Evolutionary conservation across 352 stramenopile species (phyloP), one percentile per base, ranked within the genome.

Genomic region (Phytophthora litchii): DNA sequence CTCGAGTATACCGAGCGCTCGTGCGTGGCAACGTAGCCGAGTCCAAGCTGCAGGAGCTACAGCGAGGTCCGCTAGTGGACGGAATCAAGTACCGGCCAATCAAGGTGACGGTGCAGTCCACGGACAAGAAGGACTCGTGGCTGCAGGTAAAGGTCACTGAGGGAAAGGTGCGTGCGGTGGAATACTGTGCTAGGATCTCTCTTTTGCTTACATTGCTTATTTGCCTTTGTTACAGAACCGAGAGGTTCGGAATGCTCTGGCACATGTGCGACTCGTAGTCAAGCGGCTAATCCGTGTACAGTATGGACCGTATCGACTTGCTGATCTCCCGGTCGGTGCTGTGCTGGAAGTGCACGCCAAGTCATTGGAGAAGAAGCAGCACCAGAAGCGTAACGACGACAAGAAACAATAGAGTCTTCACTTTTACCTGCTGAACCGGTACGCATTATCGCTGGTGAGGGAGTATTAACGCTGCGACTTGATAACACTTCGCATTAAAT

Each of bases 71-170:
- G 21, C 64, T 92, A 16, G 77, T 97, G 29, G 84, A 97, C 27
- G 89, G 89, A 19, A 55, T 93, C 62, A 92, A 93, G 66, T 93
- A 91, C 53, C 79, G 82, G 7, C 72, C 80, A 3, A 91, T 92
- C 32, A 71, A 85, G 20, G 84, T 86, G 42, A 80, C 74, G 10
- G 67, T 92, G 21, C 74, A 94, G 65, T 91, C 82, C 14, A 89
- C 70, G 1, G 83, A 94, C 62, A 93, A 90, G 62, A 93, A 94
- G 50, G 83, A 96, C 65, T 93, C 82, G 42, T 97, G 91, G 90
- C 78, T 97, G 9, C 76, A 93, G 52, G 76, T 97, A 3, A 83
- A 86, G 21, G 72, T 97, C 34, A 69, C 79, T 0, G 91, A 97
- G 67, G 90, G 91, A 35, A 97, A 96, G 67, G 84, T 91, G 50